A percentile compares a stretch with the other conserved stretches of the same genome.
These are phyloP conservation scores for Neurospora sp. DNA, from an alignment of 495 filamentous ascomycete genomes.

Conservation along the genomic window DNA sequence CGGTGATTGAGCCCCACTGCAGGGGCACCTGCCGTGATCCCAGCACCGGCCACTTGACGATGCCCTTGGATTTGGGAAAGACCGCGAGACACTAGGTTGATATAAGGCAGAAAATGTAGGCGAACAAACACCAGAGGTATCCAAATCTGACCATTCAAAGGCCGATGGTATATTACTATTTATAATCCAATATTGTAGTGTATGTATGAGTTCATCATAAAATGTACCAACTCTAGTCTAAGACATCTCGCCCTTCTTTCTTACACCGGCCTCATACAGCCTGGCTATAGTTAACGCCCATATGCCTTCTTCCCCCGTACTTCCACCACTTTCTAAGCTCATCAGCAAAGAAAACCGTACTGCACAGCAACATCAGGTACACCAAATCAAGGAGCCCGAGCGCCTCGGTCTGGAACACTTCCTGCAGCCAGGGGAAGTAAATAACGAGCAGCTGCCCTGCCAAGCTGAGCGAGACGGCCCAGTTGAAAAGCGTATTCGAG, in stretches of 20 bases:
- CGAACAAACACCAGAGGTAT: not conserved
- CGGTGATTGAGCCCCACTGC: not conserved
- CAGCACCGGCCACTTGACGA: not conserved
- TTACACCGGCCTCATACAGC: constrained; percentile 28
- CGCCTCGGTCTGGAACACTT: constrained; percentile 91
- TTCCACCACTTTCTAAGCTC: constrained; percentile 72
- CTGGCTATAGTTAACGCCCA: constrained; percentile 37
- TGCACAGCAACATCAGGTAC: constrained; percentile 61
- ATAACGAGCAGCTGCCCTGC: constrained; percentile 82
- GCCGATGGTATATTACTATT: not conserved
- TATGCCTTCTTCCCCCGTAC: constrained; percentile 33
- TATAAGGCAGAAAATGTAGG: not conserved
- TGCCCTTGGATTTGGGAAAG: not conserved
- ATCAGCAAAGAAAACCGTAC: constrained; percentile 89
- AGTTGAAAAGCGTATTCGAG: constrained; percentile 90
- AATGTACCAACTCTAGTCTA: not conserved
- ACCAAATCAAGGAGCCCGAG: constrained; percentile 62
- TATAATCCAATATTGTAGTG: not conserved
- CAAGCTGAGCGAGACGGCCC: constrained; percentile 75
- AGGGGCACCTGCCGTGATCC: not conserved
- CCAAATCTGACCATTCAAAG: not conserved
- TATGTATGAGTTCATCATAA: not conserved
- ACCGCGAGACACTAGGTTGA: not conserved
- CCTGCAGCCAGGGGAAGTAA: constrained; percentile 86
- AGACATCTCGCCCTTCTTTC: not conserved